Evolutionary conservation across 352 stramenopile genomes (phyloP).

Genomic region (Pythium sp.): DNA sequence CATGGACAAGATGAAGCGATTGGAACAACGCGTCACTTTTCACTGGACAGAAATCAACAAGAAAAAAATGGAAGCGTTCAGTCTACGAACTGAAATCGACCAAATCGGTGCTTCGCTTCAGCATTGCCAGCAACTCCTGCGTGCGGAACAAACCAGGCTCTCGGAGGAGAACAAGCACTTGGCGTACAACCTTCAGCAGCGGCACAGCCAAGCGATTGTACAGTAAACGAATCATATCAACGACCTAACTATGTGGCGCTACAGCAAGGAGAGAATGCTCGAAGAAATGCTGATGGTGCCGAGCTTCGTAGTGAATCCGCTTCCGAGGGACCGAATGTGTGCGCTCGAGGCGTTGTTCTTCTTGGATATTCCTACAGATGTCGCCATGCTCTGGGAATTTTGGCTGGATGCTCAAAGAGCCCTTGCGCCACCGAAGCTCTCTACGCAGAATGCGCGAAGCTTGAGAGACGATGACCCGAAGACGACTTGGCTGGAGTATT

Average conservation of each 20-base stretch:
- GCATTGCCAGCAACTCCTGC: neutral
- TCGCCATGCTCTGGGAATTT: slow-evolving; percentile 37
- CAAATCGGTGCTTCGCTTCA: neutral
- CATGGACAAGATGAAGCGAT: neutral
- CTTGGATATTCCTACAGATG: slow-evolving; percentile 31
- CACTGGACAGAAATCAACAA: neutral
- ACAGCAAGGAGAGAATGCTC: slow-evolving; percentile 7
- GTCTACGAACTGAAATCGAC: neutral
- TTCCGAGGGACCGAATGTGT: slow-evolving; percentile 25
- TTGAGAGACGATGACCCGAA: neutral
- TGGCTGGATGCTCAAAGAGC: slow-evolving; percentile 35
- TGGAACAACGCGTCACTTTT: neutral
- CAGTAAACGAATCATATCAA: neutral
- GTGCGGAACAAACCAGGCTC: neutral
- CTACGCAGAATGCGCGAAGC: neutral
- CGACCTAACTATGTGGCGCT: neutral
- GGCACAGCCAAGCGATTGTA: neutral
- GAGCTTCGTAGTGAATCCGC: slow-evolving; percentile 27
- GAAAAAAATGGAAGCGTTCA: neutral
- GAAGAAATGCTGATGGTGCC: slow-evolving; percentile 20
- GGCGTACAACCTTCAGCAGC: neutral
- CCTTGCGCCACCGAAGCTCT: slow-evolving; percentile 15
- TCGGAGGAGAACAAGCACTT: neutral
- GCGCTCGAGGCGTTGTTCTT: slow-evolving; percentile 45
- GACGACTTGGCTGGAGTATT: neutral